Percentiles rank a stretch among this genome's conserved stretches.
Evolutionary conservation across 1,139 yeast genomes (phyloP).

Genomic region (Yamadazyma diospyri): DNA sequence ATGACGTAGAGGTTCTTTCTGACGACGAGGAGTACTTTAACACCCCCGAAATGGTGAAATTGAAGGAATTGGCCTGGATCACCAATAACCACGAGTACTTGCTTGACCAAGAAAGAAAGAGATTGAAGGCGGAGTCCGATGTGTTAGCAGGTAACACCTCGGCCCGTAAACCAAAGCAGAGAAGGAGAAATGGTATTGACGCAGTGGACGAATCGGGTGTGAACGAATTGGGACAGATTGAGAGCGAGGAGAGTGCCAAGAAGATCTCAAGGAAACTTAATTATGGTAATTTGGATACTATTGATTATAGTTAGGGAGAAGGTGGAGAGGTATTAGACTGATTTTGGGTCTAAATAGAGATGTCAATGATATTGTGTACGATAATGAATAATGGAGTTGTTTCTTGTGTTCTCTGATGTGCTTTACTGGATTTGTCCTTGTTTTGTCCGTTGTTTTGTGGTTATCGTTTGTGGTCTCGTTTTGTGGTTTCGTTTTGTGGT

Average conservation of each 20-base stretch:
- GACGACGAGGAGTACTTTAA: slow-evolving; percentile 73
- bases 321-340: too few species aligned
- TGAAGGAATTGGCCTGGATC: slow-evolving; percentile 84
- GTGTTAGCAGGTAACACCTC: slow-evolving; percentile 71
- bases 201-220: slow-evolving; percentile 31
- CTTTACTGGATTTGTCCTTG: too few species aligned
- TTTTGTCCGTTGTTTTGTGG: too few species aligned
- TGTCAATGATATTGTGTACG: too few species aligned
- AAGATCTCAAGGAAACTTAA: slow-evolving; percentile 81
- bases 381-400: too few species aligned
- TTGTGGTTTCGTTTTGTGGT: too few species aligned
- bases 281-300: slow-evolving; percentile 65
- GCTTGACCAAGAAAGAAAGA: slow-evolving; percentile 78
- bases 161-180: slow-evolving; percentile 38
- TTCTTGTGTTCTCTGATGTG: too few species aligned
- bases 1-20: slow-evolving; percentile 57
- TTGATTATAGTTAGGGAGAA: slow-evolving; percentile 4
- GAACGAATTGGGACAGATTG: slow-evolving; percentile 38
- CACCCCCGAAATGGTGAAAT: slow-evolving; percentile 55
- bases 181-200: slow-evolving; percentile 17
- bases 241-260: slow-evolving; percentile 74
- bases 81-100: slow-evolving; percentile 84
- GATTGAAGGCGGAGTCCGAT: slow-evolving; percentile 85
- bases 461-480: too few species aligned
- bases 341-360: too few species aligned